A percentile compares a stretch with the other conserved stretches of the same genome.
Evolutionary conservation across 1,139 yeast genomes (phyloP).

Genomic region (Kodamaea fungicola): DNA sequence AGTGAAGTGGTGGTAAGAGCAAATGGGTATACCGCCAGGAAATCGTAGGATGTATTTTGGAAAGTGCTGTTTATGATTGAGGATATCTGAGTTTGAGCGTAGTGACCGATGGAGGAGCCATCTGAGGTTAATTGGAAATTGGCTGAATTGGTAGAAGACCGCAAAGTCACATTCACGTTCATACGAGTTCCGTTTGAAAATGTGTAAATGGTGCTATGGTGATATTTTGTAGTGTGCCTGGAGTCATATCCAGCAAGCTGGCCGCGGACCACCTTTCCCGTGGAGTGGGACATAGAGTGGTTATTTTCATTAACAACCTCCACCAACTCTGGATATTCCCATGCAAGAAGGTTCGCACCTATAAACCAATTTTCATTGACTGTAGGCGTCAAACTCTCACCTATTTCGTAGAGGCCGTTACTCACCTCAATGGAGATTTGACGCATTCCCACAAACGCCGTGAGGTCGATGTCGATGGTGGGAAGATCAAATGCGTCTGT

Average conservation of each 20-base stretch:
- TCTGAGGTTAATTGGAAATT: no score
- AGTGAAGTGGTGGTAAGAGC: background rate
- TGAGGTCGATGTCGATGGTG: conserved; percentile 60
- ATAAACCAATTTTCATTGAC: conserved; percentile 13
- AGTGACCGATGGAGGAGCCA: conserved; percentile 4
- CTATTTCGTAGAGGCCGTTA: conserved; percentile 53
- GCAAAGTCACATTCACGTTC: background rate
- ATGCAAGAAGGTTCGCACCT: conserved; percentile 36
- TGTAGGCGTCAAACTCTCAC: conserved; percentile 9
- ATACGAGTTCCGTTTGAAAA: background rate
- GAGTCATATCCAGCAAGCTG: conserved; percentile 2
- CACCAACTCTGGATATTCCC: conserved; percentile 40
- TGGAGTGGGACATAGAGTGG: background rate
- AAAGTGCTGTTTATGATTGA: background rate
- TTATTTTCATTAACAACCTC: conserved; percentile 17
- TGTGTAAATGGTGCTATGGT: background rate
- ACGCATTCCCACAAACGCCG: conserved; percentile 63
- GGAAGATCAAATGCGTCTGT: conserved; percentile 70
- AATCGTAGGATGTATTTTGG: background rate
- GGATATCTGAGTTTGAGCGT: conserved; percentile 2
- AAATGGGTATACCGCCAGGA: conserved; percentile 2
- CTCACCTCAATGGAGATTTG: conserved; percentile 45
- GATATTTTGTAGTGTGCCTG: background rate
- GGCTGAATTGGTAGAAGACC: conserved; percentile 1
- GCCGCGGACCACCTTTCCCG: no score